phyloP scores from a whole-genome alignment of 129 eudicot species.

The Centella asiatica region DNA sequence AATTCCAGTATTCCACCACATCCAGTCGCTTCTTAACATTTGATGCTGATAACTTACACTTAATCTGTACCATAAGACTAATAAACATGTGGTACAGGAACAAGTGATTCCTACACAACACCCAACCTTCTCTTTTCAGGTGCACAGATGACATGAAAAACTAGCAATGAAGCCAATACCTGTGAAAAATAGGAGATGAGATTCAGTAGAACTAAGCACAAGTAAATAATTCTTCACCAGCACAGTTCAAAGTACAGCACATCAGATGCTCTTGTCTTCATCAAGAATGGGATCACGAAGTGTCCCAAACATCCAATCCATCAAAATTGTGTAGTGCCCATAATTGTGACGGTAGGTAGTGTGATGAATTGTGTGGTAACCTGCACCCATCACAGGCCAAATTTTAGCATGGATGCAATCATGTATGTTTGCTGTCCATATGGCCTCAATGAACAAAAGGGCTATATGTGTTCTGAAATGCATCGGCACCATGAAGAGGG shows the following conservation, averaged over 20 bases:
- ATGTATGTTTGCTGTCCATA: slow-evolving; percentile 95
- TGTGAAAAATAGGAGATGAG: no score
- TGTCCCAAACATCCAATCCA: slow-evolving; percentile 99
- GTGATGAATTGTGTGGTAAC: slow-evolving; percentile 94
- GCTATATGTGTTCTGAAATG: slow-evolving; percentile 74
- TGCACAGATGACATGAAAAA: not conserved
- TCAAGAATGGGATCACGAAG: slow-evolving; percentile 68
- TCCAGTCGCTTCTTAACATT: not conserved
- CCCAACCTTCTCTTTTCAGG: not conserved
- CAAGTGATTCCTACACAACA: not conserved
- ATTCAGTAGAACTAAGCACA: no score
- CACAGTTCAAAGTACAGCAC: not conserved
- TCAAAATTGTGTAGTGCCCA: slow-evolving; percentile 86
- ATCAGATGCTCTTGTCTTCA: slow-evolving; percentile 46
- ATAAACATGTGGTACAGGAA: not conserved
- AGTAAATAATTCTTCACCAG: not conserved
- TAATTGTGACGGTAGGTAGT: slow-evolving; percentile 89
- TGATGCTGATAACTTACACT: not conserved
- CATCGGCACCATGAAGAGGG: slow-evolving; percentile 61
- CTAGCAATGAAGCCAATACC: slow-evolving; percentile 2
- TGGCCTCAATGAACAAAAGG: slow-evolving; percentile 60
- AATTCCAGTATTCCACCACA: no score
- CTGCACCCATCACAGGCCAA: slow-evolving; percentile 99
- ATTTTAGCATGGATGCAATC: slow-evolving; percentile 80
- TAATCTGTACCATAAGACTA: no score